Percentiles rank a stretch among this genome's conserved stretches.
Conservation (phyloP, 331 rosid genomes). For the Malus hybrid region DNA sequence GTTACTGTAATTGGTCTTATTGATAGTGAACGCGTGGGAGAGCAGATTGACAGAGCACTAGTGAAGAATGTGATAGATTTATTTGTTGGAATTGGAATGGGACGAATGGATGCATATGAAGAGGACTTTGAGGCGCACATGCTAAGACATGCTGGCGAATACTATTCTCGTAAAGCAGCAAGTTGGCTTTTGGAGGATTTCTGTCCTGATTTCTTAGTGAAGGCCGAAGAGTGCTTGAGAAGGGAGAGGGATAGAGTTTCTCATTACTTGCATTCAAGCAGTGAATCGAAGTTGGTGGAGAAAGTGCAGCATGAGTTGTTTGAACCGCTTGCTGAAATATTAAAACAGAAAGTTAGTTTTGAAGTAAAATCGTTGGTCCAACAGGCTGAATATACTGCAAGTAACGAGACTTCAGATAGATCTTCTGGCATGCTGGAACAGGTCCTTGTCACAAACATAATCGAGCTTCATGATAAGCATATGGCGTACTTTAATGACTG, state of each 20-base stretch:
- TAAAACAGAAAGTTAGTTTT: slow-evolving; percentile 62
- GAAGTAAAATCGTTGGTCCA: slow-evolving; percentile 70
- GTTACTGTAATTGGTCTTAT: slow-evolving; percentile 18
- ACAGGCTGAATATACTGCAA: slow-evolving; percentile 61
- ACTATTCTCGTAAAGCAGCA: slow-evolving; percentile 60
- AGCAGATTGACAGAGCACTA: slow-evolving; percentile 60
- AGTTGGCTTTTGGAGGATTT: slow-evolving; percentile 56
- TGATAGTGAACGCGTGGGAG: slow-evolving; percentile 66
- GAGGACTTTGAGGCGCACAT: slow-evolving; percentile 55
- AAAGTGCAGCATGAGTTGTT: slow-evolving; percentile 64
- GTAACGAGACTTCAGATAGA: slow-evolving; percentile 40
- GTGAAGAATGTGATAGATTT: slow-evolving; percentile 50
- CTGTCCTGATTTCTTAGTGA: slow-evolving; percentile 67
- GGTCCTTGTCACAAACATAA: slow-evolving; percentile 66
- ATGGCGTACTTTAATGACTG: slow-evolving; percentile 47
- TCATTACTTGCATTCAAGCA: slow-evolving; percentile 54
- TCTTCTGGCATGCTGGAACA: slow-evolving; percentile 51
- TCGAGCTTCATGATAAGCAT: slow-evolving; percentile 73
- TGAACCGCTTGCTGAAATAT: slow-evolving; percentile 54
- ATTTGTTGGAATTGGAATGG: slow-evolving; percentile 67
- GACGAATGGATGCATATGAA: slow-evolving; percentile 40
- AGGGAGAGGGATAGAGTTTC: slow-evolving; percentile 68
- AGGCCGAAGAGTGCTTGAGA: slow-evolving; percentile 71
- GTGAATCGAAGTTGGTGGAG: slow-evolving; percentile 67
- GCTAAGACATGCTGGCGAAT: slow-evolving; percentile 43